Conservation (phyloP, 495 filamentous ascomycete genomes). For the Penicillium taxi region DNA sequence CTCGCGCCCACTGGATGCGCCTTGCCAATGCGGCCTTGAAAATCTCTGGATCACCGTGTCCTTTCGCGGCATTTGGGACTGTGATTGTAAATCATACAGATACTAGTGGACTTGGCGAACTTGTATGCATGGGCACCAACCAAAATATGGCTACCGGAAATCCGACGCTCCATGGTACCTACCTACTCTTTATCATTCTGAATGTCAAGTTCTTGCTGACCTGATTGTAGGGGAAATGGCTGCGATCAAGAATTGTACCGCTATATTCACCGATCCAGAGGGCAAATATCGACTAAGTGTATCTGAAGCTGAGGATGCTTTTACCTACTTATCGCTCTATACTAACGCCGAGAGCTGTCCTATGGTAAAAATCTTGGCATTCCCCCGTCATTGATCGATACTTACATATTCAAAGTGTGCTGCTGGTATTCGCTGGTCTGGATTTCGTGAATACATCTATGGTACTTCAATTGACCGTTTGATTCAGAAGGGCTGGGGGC, state of each 20-base stretch:
- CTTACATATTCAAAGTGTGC: slow-evolving; percentile 34
- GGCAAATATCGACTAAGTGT: slow-evolving; percentile 36
- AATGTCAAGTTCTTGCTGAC: background rate
- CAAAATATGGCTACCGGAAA: slow-evolving; percentile 31
- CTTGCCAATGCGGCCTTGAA: slow-evolving; percentile 39
- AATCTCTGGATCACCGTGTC: slow-evolving; percentile 34
- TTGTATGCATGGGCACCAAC: slow-evolving; percentile 42
- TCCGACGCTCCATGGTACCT: slow-evolving; percentile 42
- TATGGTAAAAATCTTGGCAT: slow-evolving; percentile 31
- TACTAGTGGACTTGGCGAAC: slow-evolving; percentile 26
- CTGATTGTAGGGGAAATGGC: slow-evolving; percentile 39
- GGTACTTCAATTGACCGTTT: slow-evolving; percentile 39
- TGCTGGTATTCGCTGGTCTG: slow-evolving; percentile 46
- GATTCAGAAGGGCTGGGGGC: slow-evolving; percentile 39
- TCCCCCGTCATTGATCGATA: background rate
- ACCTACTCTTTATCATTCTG: background rate
- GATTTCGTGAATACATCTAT: slow-evolving; percentile 48
- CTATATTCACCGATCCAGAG: slow-evolving; percentile 35
- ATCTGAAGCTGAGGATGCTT: slow-evolving; percentile 33
- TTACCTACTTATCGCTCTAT: slow-evolving; percentile 41
- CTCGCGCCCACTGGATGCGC: slow-evolving; percentile 43
- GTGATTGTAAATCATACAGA: slow-evolving; percentile 48
- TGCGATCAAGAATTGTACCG: slow-evolving; percentile 45
- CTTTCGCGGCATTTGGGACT: slow-evolving; percentile 42
- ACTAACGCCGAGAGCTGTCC: slow-evolving; percentile 51